Evolutionary conservation across 2,329 filamentous ascomycete genomes (phyloP).

Genomic region (Stemphylium lycopersici): DNA sequence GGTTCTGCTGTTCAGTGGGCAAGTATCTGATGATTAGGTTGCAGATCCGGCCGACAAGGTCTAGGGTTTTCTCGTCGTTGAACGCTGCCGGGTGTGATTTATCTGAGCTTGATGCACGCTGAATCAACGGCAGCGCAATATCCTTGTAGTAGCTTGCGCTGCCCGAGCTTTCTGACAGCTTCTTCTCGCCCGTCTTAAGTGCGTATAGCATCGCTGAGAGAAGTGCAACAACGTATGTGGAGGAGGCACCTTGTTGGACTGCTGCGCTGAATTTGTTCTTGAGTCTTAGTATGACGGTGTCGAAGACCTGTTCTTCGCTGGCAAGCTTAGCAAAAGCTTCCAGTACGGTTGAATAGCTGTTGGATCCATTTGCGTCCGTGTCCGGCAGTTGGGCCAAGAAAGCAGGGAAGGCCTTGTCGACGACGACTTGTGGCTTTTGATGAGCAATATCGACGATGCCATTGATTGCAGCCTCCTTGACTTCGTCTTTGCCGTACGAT

Average conservation of each 20-base stretch:
- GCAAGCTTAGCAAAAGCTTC: constrained; percentile 70
- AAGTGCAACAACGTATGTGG: constrained; percentile 64
- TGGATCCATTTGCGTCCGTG: constrained; percentile 54
- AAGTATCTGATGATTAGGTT: constrained; percentile 65
- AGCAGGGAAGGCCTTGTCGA: constrained; percentile 69
- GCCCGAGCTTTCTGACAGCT: constrained; percentile 53
- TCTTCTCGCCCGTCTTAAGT: constrained; percentile 61
- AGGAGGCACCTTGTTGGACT: constrained; percentile 58
- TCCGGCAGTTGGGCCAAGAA: constrained; percentile 70
- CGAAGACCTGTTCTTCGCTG: constrained; percentile 66
- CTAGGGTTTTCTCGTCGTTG: constrained; percentile 60
- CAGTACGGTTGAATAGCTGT: constrained; percentile 61
- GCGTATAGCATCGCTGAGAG: constrained; percentile 67
- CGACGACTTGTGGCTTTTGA: constrained; percentile 66
- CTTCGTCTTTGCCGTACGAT: constrained; percentile 60
- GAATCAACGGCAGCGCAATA: constrained; percentile 52
- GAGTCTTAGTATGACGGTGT: constrained; percentile 66
- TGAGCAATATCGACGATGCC: constrained; percentile 67
- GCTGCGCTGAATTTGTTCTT: constrained; percentile 67
- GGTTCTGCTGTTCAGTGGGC: constrained; percentile 56
- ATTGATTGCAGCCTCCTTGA: constrained; percentile 64
- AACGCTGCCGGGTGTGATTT: constrained; percentile 41
- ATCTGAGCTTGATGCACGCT: constrained; percentile 44
- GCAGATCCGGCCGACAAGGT: constrained; percentile 65
- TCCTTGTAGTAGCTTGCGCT: constrained; percentile 54